phyloP scores from a whole-genome alignment of 2,329 filamentous ascomycete genomes.

The Verticillium tricorpus region DNA sequence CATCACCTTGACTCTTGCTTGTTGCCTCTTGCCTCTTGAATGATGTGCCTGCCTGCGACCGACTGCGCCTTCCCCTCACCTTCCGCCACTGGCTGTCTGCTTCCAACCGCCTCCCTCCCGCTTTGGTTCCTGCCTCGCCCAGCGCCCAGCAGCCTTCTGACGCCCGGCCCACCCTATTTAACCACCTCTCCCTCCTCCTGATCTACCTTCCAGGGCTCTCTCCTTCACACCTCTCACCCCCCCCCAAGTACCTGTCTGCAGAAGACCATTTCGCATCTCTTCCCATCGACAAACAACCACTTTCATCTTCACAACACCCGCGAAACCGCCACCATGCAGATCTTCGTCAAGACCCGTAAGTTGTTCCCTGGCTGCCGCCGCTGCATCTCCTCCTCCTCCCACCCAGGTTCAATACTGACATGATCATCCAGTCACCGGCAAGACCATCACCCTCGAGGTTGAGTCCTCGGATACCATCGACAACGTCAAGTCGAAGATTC shows the following conservation, averaged over 20 bases:
- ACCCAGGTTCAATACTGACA: constrained; percentile 30
- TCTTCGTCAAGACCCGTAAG: constrained; percentile 95
- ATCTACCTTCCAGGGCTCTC: constrained; percentile 6
- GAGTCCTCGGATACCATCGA: constrained; percentile 89
- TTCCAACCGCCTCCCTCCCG: background rate
- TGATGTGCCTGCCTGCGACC: background rate
- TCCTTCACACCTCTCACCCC: constrained; percentile 6
- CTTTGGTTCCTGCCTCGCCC: background rate
- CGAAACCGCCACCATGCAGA: constrained; percentile 69
- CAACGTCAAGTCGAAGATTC: constrained; percentile 92
- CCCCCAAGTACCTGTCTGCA: background rate
- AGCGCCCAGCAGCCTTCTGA: background rate
- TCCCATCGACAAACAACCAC: constrained; percentile 4
- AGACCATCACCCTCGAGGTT: constrained; percentile 83
- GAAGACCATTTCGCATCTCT: constrained; percentile 4
- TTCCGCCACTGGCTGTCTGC: background rate
- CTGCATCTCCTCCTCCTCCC: background rate
- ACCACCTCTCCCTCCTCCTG: constrained; percentile 4
- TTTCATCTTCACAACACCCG: background rate
- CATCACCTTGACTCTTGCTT: background rate
- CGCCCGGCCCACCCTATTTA: constrained; percentile 1
- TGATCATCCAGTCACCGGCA: constrained; percentile 62
- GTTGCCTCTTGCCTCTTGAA: background rate
- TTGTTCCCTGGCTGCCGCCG: constrained; percentile 23
- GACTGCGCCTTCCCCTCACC: constrained; percentile 1